Evolutionary conservation across 257 asterid genomes (phyloP).

Genomic region (Ilex aquifolium): DNA sequence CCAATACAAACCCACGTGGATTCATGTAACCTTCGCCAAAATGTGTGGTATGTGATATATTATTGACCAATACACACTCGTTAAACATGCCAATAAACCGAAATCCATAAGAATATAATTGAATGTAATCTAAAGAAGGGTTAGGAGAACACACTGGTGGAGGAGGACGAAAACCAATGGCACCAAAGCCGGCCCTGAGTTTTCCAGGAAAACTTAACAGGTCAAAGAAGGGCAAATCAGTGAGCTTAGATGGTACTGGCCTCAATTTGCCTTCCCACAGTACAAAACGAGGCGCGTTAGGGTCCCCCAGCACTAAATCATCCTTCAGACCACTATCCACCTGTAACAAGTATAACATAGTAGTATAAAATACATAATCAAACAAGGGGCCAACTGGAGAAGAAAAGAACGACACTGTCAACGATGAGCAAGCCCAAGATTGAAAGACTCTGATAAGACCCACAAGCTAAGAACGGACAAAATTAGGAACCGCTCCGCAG

Average conservation of each 20-base stretch:
- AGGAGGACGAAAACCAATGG: slow-evolving; percentile 81
- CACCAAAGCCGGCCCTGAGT: slow-evolving; percentile 95
- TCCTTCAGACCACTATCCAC: slow-evolving; percentile 83
- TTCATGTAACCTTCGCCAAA: background rate
- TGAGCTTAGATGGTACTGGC: slow-evolving; percentile 70
- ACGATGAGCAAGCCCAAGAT: no score
- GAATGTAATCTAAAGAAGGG: background rate
- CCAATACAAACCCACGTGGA: no score
- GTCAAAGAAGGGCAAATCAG: slow-evolving; percentile 83
- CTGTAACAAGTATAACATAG: slow-evolving; percentile 16
- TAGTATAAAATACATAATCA: no score
- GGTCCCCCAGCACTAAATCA: slow-evolving; percentile 89
- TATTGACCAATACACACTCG: no score
- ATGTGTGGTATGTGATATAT: background rate
- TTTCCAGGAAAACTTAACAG: slow-evolving; percentile 83
- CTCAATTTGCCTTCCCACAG: slow-evolving; percentile 87
- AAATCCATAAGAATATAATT: background rate
- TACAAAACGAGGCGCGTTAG: slow-evolving; percentile 88
- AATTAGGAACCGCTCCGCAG: no score
- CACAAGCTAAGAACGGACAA: no score
- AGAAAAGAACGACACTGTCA: no score
- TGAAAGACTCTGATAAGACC: no score
- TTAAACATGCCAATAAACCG: no score
- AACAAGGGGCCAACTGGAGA: no score
- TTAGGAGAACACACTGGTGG: slow-evolving; percentile 72